A percentile compares a stretch with the other conserved stretches of the same genome.
Evolutionary conservation across 1,284 basidiomycete species (phyloP).

Genomic region (Amylostereum areolatum): DNA sequence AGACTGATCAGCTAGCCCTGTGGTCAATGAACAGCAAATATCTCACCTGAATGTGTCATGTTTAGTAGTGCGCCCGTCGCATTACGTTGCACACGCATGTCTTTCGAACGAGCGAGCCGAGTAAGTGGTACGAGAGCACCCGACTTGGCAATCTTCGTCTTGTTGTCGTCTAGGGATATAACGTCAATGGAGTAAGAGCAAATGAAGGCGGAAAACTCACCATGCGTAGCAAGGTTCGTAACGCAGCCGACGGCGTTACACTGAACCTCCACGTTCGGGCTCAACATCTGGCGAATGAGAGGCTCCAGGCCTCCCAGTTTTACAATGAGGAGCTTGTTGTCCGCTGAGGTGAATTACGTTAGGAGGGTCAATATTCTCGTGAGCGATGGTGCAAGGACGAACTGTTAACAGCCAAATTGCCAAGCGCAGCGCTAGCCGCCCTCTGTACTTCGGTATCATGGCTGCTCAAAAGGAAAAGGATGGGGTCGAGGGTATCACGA

Average conservation of each 20-base stretch:
- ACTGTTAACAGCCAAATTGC: constrained; percentile 98
- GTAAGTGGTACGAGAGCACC: constrained; percentile 97
- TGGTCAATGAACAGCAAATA: constrained; percentile 5
- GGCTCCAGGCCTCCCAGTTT: constrained; percentile 97
- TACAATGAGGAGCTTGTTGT: constrained; percentile 99
- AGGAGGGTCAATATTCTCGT: constrained; percentile 7
- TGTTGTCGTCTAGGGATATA: constrained; percentile 82
- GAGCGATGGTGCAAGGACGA: constrained; percentile 27
- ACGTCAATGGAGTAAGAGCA: not conserved
- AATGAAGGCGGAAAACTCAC: constrained; percentile 37
- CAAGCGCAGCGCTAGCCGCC: constrained; percentile 96
- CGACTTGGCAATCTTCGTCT: constrained; percentile 99
- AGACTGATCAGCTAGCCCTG: constrained; percentile 5
- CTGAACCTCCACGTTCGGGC: constrained; percentile 98
- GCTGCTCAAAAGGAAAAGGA: constrained; percentile 94
- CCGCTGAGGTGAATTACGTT: constrained; percentile 50
- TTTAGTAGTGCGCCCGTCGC: constrained; percentile 97
- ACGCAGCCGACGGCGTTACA: constrained; percentile 99
- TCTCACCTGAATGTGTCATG: constrained; percentile 96
- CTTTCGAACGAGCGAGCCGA: constrained; percentile 93
- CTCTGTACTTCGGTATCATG: constrained; percentile 99
- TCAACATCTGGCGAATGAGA: constrained; percentile 98
- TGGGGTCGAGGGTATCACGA: constrained; percentile 96
- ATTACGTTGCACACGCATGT: constrained; percentile 99
- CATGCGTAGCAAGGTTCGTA: constrained; percentile 97